These are phyloP conservation scores for Diaporthe nobilis DNA, from an alignment of 2,329 filamentous ascomycete genomes.

Conservation along the genomic window DNA sequence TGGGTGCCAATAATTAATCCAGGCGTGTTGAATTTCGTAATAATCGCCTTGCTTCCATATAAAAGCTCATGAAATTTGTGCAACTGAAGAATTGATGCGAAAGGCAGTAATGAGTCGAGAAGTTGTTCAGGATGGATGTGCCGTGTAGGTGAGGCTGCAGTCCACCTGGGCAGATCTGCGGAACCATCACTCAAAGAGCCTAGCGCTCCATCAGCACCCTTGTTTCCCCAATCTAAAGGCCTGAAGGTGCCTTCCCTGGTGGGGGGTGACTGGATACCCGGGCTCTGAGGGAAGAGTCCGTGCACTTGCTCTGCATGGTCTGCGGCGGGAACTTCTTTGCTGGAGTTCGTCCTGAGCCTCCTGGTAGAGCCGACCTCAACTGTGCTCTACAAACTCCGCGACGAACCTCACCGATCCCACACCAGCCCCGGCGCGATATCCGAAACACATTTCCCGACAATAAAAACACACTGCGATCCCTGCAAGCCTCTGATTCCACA, in stretches of 20 bases:
- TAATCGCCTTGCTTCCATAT: too few relatives aligned
- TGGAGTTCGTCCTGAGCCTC: constrained; percentile 39
- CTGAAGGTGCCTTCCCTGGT: constrained; percentile 12
- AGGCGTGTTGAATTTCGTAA: neutral
- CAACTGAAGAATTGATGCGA: neutral
- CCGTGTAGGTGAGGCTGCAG: constrained; percentile 8
- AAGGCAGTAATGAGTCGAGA: neutral
- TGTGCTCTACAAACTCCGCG: constrained; percentile 31
- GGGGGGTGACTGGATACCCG: constrained; percentile 21
- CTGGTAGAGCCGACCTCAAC: constrained; percentile 29
- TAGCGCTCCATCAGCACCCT: constrained; percentile 15
- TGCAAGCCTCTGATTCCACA: neutral
- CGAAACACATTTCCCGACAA: constrained; percentile 6
- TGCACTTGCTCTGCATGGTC: constrained; percentile 38
- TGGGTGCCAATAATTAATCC: too few relatives aligned
- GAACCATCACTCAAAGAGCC: constrained; percentile 8
- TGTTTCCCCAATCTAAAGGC: constrained; percentile 27
- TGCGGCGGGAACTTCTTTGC: constrained; percentile 40
- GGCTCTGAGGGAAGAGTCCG: constrained; percentile 37
- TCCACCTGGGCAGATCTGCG: constrained; percentile 15
- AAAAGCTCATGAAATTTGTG: neutral
- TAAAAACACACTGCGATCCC: neutral
- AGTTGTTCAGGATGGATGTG: neutral
- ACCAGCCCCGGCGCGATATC: neutral
- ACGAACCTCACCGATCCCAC: constrained; percentile 13